Percentiles rank a stretch among this genome's conserved stretches.
These are phyloP conservation scores for Penicillium diatomitis DNA, from an alignment of 495 filamentous ascomycete genomes.

Conservation along the genomic window DNA sequence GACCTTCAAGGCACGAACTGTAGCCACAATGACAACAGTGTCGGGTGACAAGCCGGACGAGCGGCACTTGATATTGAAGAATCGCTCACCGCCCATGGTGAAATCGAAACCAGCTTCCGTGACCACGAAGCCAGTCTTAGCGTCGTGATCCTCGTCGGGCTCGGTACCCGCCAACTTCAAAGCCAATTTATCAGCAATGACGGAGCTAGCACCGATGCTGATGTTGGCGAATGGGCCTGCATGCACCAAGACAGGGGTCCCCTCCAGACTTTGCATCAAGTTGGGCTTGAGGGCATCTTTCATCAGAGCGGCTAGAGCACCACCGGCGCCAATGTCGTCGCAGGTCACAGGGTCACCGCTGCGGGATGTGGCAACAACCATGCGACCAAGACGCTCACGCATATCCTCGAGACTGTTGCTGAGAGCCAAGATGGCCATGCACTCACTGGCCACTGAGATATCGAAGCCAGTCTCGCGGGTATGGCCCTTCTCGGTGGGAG, in stretches of 20 bases:
- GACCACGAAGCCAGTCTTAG: slow-evolving; percentile 88
- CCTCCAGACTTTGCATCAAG: slow-evolving; percentile 95
- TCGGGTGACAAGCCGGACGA: slow-evolving; percentile 88
- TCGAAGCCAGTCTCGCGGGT: slow-evolving; percentile 86
- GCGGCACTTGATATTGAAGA: slow-evolving; percentile 99
- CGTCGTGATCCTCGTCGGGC: slow-evolving; percentile 76
- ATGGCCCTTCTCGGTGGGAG: slow-evolving; percentile 80
- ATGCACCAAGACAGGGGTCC: slow-evolving; percentile 94
- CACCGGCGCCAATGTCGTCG: slow-evolving; percentile 88
- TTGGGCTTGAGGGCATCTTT: slow-evolving; percentile 98
- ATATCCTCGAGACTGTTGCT: slow-evolving; percentile 82
- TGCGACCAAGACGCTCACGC: slow-evolving; percentile 86
- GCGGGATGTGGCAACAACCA: slow-evolving; percentile 88
- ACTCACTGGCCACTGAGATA: slow-evolving; percentile 94
- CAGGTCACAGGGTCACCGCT: slow-evolving; percentile 88
- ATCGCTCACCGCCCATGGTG: slow-evolving; percentile 98
- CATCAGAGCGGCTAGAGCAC: slow-evolving; percentile 90
- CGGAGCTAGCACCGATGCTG: slow-evolving; percentile 89
- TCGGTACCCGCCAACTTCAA: slow-evolving; percentile 94
- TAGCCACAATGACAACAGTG: slow-evolving; percentile 89
- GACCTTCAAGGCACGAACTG: slow-evolving; percentile 90
- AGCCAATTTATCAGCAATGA: slow-evolving; percentile 89
- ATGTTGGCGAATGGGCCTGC: slow-evolving; percentile 98
- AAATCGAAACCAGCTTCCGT: slow-evolving; percentile 99
- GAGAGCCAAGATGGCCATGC: slow-evolving; percentile 95